These are phyloP conservation scores for Ophiobolus disseminans DNA, from an alignment of 2,329 filamentous ascomycete genomes.

Conservation along the genomic window DNA sequence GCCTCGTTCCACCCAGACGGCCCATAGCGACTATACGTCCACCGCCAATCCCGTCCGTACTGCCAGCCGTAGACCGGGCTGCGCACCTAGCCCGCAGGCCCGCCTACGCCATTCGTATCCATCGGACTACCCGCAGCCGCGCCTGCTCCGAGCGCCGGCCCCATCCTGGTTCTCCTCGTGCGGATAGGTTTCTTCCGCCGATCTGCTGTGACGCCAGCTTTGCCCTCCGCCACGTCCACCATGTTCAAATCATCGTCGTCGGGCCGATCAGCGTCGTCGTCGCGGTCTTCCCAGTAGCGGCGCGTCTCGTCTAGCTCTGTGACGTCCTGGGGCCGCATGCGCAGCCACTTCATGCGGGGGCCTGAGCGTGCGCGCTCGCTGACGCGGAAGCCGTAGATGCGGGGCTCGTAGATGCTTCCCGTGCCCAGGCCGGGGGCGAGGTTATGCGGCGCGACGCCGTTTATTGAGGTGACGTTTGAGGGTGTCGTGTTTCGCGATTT, in stretches of 20 bases:
- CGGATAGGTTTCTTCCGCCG: constrained; percentile 48
- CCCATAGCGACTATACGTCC: too few species aligned
- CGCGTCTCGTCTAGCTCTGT: constrained; percentile 79
- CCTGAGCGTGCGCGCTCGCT: constrained; percentile 88
- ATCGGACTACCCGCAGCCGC: constrained; percentile 48
- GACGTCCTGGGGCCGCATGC: constrained; percentile 80
- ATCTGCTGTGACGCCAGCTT: constrained; percentile 31
- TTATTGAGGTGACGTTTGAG: constrained; percentile 62
- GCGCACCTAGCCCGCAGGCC: constrained; percentile 31
- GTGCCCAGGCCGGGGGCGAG: constrained; percentile 85
- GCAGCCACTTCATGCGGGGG: constrained; percentile 95
- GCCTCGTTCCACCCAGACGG: too few species aligned
- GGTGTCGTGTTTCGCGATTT: constrained; percentile 45
- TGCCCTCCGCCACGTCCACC: constrained; percentile 46
- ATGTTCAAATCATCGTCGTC: constrained; percentile 50
- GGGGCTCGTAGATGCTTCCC: constrained; percentile 88
- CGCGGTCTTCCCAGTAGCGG: constrained; percentile 52
- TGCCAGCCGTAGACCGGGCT: too few species aligned
- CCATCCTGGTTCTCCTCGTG: constrained; percentile 44
- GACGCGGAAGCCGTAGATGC: constrained; percentile 95
- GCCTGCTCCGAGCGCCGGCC: constrained; percentile 31
- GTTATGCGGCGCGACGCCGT: constrained; percentile 86
- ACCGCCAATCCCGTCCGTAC: too few species aligned
- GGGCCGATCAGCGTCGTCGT: constrained; percentile 47
- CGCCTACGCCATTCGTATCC: constrained; percentile 50